Evolutionary conservation across 352 stramenopile species (phyloP).

Genomic region (Globisporangium acanthophoron): DNA sequence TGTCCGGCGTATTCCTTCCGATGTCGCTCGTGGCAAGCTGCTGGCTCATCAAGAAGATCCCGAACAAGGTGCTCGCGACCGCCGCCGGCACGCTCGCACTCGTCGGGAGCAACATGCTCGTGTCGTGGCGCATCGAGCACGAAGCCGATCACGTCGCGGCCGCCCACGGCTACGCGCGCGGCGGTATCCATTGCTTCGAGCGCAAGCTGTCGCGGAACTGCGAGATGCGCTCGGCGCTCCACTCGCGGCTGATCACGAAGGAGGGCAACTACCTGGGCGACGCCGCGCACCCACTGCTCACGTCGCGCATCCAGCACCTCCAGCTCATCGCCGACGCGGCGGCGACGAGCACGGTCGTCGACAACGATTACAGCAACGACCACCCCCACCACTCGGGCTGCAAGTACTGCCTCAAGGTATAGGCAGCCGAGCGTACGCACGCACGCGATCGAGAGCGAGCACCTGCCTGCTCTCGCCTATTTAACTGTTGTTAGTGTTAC

Average conservation of each 20-base stretch:
- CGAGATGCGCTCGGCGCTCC: slow-evolving; percentile 48
- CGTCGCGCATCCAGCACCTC: slow-evolving; percentile 64
- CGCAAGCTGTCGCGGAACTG: slow-evolving; percentile 73
- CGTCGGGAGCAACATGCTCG: slow-evolving; percentile 46
- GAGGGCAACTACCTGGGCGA: slow-evolving; percentile 80
- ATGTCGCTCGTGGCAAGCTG: slow-evolving; percentile 50
- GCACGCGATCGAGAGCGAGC: background rate
- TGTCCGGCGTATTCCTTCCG: slow-evolving; percentile 53
- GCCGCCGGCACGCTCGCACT: slow-evolving; percentile 40
- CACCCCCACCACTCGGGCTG: background rate
- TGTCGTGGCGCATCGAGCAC: slow-evolving; percentile 79
- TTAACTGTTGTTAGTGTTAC: background rate
- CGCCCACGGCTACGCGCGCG: slow-evolving; percentile 51
- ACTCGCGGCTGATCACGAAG: slow-evolving; percentile 69
- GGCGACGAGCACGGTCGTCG: background rate
- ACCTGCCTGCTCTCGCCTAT: background rate
- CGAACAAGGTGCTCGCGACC: slow-evolving; percentile 64
- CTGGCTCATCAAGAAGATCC: slow-evolving; percentile 51
- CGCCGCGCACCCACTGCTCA: slow-evolving; percentile 68
- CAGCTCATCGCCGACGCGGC: slow-evolving; percentile 24
- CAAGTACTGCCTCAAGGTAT: background rate
- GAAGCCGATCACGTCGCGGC: slow-evolving; percentile 73
- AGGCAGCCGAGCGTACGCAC: background rate
- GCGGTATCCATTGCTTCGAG: slow-evolving; percentile 73
- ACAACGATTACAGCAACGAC: background rate